phyloP scores from a whole-genome alignment of 2,329 filamentous ascomycete genomes.

The Exserohilum turcica region DNA sequence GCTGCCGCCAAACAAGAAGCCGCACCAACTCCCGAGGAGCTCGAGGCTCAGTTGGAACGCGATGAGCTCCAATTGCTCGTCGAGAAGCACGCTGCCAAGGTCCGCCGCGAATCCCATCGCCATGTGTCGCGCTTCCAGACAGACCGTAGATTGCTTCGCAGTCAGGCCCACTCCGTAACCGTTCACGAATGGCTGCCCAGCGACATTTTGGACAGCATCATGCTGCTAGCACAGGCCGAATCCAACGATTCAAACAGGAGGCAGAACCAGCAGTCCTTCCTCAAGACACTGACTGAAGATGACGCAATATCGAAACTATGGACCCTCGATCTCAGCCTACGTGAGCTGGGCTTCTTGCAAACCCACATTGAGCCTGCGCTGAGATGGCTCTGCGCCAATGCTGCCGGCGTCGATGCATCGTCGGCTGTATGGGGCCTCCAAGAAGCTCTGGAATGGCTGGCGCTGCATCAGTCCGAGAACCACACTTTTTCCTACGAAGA shows the following conservation, averaged over 20 bases:
- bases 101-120: slow-evolving; percentile 76
- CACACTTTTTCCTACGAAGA: slow-evolving; percentile 74
- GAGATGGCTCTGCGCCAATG: slow-evolving; percentile 45
- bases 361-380: slow-evolving; percentile 39
- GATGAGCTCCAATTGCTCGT: slow-evolving; percentile 88
- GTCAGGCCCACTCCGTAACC: slow-evolving; percentile 75
- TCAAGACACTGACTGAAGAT: slow-evolving; percentile 67
- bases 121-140: slow-evolving; percentile 81
- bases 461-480: slow-evolving; percentile 71
- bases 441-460: slow-evolving; percentile 87
- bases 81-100: slow-evolving; percentile 80
- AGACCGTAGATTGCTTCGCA: slow-evolving; percentile 79
- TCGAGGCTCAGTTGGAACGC: slow-evolving; percentile 85
- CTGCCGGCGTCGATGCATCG: slow-evolving; percentile 57
- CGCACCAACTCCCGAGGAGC: slow-evolving; percentile 77
- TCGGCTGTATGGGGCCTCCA: slow-evolving; percentile 79
- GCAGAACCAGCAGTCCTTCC: slow-evolving; percentile 45
- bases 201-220: slow-evolving; percentile 76
- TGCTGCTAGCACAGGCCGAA: slow-evolving; percentile 74
- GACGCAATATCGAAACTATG: slow-evolving; percentile 80
- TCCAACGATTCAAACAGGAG: slow-evolving; percentile 57
- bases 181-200: slow-evolving; percentile 78
- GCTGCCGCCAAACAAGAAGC: slow-evolving; percentile 42
- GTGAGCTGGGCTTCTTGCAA: slow-evolving; percentile 68
- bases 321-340: slow-evolving; percentile 77